A percentile compares a stretch with the other conserved stretches of the same genome.
phyloP scores from a whole-genome alignment of 371 early-diverging fungal genomes.

The Mucor indicus region DNA sequence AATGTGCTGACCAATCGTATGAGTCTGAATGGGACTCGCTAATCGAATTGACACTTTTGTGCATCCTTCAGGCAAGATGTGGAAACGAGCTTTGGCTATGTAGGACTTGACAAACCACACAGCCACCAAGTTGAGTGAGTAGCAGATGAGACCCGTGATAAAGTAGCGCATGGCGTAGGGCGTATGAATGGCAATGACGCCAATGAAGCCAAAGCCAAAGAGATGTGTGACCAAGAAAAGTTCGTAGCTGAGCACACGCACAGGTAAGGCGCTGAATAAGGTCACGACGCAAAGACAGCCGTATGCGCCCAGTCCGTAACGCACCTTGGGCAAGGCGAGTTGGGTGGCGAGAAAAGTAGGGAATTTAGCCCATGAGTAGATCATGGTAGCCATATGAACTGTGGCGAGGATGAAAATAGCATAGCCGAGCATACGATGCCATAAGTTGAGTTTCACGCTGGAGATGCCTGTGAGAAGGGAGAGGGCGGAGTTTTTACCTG shows the following conservation, averaged over 20 bases:
- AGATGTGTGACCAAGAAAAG: conserved; percentile 49
- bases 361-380: conserved; percentile 46
- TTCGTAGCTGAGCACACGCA: conserved; percentile 50
- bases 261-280: conserved; percentile 46
- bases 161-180: conserved; percentile 64
- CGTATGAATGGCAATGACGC: conserved; percentile 52
- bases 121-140: conserved; percentile 43
- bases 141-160: conserved; percentile 47
- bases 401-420: conserved; percentile 45
- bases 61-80: conserved; percentile 38
- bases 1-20: conserved; percentile 54
- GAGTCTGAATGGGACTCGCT: conserved; percentile 29
- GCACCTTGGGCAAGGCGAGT: conserved; percentile 42
- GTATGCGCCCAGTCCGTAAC: conserved; percentile 53
- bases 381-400: conserved; percentile 52
- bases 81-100: conserved; percentile 44
- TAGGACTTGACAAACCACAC: conserved; percentile 58
- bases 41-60: conserved; percentile 46
- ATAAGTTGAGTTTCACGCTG: conserved; percentile 44
- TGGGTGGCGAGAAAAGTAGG: conserved; percentile 36
- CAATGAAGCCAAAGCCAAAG: conserved; percentile 46
- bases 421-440: conserved; percentile 50
- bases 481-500: conserved; percentile 58
- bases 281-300: conserved; percentile 47
- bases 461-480: conserved; percentile 54